Evolutionary conservation across 331 rosid genomes (phyloP), one percentile per base, ranked within the genome.

Genomic region (Malus hybrid): DNA sequence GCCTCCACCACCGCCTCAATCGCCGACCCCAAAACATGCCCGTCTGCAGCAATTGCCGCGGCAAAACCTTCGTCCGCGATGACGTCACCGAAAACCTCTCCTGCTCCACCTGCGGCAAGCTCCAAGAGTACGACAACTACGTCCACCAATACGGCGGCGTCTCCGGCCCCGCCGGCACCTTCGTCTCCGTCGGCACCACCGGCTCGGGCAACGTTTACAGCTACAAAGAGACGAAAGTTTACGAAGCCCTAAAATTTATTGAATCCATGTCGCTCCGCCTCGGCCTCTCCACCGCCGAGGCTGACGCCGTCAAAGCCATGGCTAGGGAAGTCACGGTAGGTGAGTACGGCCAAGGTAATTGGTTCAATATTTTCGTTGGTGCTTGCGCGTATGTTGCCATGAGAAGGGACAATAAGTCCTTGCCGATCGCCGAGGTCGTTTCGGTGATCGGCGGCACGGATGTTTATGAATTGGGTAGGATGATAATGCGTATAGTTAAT

Each of bases 371-470:
- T 24, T 78, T 93, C 58, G 80, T 88, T 18, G 95, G 93, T 7
- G 96, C 96, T 7, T 88, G 95, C 63, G 82, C 87, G 42, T 90
- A 90, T 62, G 86, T 90, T 2, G 82, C 79, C 4, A 93, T 88
- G 96, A 84, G 94, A 13, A 83, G 63, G 46, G 88, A 83, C 19
- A 81, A 68, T 19, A 68, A 74, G 4, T 70, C 93, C 9, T 58
- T 89, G 58, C 84, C 96, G 1, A 87, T 93, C 81, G 84, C 90
- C 1, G 91, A 89, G 76, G 85, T 90, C 5, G 86, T 85, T 8
- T 79, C 81, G 1, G 83, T 53, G 0, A 78, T 87, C 30, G 58
- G 58, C 58, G 88, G 58, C 1, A 83, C 88, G 24, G 96, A 90
- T 71, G 87, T 80, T 9, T 67, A 75, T 32, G 96, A 88, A 53